These are phyloP conservation scores for Halenospora varia DNA, from an alignment of 495 filamentous ascomycete genomes.

Conservation along the genomic window DNA sequence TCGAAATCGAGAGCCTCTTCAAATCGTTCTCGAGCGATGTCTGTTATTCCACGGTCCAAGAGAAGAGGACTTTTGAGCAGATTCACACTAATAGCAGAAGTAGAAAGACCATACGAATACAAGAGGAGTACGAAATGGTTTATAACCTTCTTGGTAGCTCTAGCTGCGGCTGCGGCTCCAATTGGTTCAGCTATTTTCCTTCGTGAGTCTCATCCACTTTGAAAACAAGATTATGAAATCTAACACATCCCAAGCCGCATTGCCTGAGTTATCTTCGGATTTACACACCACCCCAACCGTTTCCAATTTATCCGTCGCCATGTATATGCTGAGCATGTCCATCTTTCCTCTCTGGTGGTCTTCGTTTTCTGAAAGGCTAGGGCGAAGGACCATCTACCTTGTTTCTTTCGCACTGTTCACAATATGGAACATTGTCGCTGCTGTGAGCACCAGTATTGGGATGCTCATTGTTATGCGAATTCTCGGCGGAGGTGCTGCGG, in stretches of 20 bases:
- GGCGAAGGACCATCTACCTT: slow-evolving; percentile 82
- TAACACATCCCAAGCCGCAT: too few species aligned
- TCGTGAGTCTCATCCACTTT: slow-evolving; percentile 51
- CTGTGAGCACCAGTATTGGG: slow-evolving; percentile 67
- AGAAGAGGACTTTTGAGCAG: slow-evolving; percentile 73
- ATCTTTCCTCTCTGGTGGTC: slow-evolving; percentile 97
- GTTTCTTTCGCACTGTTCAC: slow-evolving; percentile 75
- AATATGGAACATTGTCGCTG: slow-evolving; percentile 71
- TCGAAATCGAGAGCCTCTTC: slow-evolving; percentile 35
- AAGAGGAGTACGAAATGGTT: slow-evolving; percentile 72
- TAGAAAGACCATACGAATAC: slow-evolving; percentile 73
- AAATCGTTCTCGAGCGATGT: slow-evolving; percentile 31
- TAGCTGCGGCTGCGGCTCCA: slow-evolving; percentile 72
- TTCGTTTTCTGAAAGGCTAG: slow-evolving; percentile 78
- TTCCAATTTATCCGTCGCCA: slow-evolving; percentile 76
- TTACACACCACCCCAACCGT: slow-evolving; percentile 64
- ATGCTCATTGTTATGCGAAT: slow-evolving; percentile 88
- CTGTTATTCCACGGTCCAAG: slow-evolving; percentile 58
- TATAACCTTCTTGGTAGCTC: slow-evolving; percentile 74
- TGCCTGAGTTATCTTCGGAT: slow-evolving; percentile 63
- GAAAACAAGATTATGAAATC: background rate
- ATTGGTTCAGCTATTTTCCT: slow-evolving; percentile 84
- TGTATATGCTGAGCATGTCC: slow-evolving; percentile 89
- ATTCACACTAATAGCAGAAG: slow-evolving; percentile 76
- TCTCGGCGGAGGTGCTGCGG: slow-evolving; percentile 76